Conservation (phyloP, 139 green algal genomes). For the Dunaliella sp. region DNA sequence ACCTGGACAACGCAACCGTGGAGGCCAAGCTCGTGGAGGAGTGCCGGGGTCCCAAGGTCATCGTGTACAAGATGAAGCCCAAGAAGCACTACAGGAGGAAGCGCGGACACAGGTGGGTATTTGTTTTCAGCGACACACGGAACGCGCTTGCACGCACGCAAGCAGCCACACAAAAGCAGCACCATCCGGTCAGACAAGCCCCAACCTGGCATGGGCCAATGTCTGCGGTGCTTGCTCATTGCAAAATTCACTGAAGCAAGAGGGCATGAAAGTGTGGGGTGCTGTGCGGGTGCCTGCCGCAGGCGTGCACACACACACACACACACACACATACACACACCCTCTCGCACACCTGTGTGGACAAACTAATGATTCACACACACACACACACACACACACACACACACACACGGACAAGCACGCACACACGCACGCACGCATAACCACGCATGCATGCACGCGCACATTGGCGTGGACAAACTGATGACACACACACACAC, state of each 20-base stretch:
- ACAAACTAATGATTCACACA: too few species aligned
- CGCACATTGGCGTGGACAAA: neutral
- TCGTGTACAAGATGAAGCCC: constrained; percentile 89
- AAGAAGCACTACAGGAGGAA: constrained; percentile 91
- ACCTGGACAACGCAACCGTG: constrained; percentile 73
- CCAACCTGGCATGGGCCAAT: neutral
- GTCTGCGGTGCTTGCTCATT: too few species aligned
- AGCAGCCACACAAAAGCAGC: neutral
- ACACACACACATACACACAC: too few species aligned
- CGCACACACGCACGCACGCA: neutral
- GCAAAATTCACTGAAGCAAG: too few species aligned
- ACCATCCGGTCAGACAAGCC: neutral
- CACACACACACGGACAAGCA: neutral
- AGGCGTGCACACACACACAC: too few species aligned
- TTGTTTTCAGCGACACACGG: neutral
- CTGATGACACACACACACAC: neutral
- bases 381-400: constrained; percentile 7
- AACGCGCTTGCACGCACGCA: neutral
- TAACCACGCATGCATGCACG: neutral
- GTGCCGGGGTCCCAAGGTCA: constrained; percentile 83
- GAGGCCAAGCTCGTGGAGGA: constrained; percentile 91
- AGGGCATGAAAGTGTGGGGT: too few species aligned
- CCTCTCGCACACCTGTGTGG: too few species aligned
- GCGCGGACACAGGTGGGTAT: constrained; percentile 29
- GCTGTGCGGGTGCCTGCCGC: too few species aligned